Conservation (phyloP, 768 basidiomycete genomes). For the Tylopilus plumbeoviolaceoides region DNA sequence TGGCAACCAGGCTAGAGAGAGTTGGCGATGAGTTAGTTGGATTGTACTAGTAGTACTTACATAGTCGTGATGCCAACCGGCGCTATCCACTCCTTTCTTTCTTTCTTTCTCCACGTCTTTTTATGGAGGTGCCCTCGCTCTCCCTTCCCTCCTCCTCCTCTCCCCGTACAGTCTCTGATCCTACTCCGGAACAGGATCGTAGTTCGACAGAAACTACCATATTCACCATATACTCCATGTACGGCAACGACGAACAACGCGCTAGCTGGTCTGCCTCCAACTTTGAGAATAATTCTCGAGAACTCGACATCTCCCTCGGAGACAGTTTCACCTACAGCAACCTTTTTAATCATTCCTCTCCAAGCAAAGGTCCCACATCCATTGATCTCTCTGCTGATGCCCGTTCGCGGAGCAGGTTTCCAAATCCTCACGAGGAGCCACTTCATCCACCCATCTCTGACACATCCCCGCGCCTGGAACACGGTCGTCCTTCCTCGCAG, state of each 20-base stretch:
- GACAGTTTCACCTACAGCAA: conserved; percentile 33
- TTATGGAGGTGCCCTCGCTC: conserved; percentile 36
- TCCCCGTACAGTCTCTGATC: conserved; percentile 8
- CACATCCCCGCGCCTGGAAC: conserved; percentile 20
- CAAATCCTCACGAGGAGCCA: conserved; percentile 21
- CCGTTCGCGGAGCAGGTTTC: conserved; percentile 17
- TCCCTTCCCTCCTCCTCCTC: conserved; percentile 34
- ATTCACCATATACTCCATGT: conserved; percentile 86
- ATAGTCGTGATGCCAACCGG: background rate
- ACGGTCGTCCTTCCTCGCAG: conserved; percentile 19
- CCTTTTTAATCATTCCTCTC: conserved; percentile 27
- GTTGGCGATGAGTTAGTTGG: too few species aligned
- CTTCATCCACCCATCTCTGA: conserved; percentile 26
- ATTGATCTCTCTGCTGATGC: conserved; percentile 28
- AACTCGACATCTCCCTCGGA: conserved; percentile 32
- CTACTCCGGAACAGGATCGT: conserved; percentile 38
- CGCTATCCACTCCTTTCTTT: background rate
- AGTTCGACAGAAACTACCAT: conserved; percentile 71
- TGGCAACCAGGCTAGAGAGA: too few species aligned
- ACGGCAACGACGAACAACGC: conserved; percentile 53
- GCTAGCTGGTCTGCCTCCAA: conserved; percentile 46
- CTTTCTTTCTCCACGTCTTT: background rate
- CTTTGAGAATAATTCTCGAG: conserved; percentile 36
- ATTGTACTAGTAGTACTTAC: too few species aligned
- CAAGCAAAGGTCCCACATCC: conserved; percentile 26